Percentiles rank a stretch among this genome's conserved stretches.
These are phyloP conservation scores for Narthecium ossifragum DNA, from an alignment of 106 monocot genomes.

Conservation along the genomic window DNA sequence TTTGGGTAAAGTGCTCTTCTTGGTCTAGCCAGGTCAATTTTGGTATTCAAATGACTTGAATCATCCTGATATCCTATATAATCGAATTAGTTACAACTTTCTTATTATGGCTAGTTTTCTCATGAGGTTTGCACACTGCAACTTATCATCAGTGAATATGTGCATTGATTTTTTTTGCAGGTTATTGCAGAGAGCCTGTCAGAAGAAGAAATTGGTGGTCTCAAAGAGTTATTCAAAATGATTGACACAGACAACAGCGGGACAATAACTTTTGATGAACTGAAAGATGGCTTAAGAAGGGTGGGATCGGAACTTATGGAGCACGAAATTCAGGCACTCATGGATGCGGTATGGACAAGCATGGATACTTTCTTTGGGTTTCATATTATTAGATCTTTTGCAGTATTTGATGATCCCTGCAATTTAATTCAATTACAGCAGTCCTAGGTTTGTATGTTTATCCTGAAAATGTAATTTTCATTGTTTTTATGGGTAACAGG, in stretches of 20 bases:
- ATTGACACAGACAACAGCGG: conserved; percentile 82
- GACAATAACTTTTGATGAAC: conserved; percentile 73
- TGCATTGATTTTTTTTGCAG: conserved; percentile 22
- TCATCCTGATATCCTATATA: too few species aligned
- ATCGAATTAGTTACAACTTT: too few species aligned
- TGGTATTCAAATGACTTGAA: too few species aligned
- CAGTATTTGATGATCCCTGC: too few species aligned
- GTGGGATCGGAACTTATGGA: conserved; percentile 60
- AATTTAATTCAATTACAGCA: too few species aligned
- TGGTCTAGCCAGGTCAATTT: too few species aligned
- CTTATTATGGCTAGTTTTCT: too few species aligned
- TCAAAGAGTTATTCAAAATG: conserved; percentile 72
- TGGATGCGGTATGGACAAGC: conserved; percentile 46
- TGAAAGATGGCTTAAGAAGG: conserved; percentile 68
- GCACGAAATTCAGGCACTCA: conserved; percentile 57
- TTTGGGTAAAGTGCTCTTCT: too few species aligned
- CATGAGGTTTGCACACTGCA: too few species aligned
- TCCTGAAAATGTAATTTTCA: background rate
- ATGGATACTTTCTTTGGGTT: background rate
- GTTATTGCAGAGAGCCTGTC: conserved; percentile 90
- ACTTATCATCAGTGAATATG: conserved; percentile 16
- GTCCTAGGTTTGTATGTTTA: too few species aligned
- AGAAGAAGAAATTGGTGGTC: conserved; percentile 89
- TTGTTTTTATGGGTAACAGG: conserved; percentile 38
- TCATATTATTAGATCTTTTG: background rate